Evolutionary conservation across 768 basidiomycete species (phyloP).

Genomic region (Amyloporia xantha): DNA sequence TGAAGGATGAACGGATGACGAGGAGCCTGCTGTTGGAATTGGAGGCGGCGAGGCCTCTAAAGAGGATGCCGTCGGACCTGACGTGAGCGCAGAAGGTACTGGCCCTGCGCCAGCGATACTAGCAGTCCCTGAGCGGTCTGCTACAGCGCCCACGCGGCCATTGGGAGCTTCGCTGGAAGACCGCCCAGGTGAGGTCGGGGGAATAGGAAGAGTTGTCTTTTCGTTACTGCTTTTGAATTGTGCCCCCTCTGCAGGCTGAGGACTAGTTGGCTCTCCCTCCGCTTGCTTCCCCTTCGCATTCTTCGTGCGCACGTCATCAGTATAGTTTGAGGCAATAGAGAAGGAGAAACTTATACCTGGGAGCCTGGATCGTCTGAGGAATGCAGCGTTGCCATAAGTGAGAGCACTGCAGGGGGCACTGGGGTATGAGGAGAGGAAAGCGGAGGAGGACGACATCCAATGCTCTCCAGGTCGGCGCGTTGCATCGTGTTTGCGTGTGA

Average conservation of each 20-base stretch:
- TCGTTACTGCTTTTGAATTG: conserved; percentile 10
- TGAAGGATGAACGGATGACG: conserved; percentile 22
- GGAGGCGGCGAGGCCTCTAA: neutral
- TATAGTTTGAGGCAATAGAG: neutral
- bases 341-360: conserved; percentile 7
- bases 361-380: conserved; percentile 12
- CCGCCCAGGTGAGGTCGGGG: neutral
- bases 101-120: conserved; percentile 18
- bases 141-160: conserved; percentile 13
- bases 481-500: conserved; percentile 23
- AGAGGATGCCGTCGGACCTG: neutral
- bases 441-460: conserved; percentile 19
- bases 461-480: conserved; percentile 20
- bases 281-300: conserved; percentile 21
- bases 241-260: conserved; percentile 20
- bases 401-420: conserved; percentile 18
- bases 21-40: neutral
- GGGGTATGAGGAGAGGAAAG: conserved; percentile 23
- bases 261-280: conserved; percentile 17
- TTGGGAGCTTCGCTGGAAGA: conserved; percentile 5
- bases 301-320: conserved; percentile 6
- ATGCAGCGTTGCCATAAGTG: conserved; percentile 21
- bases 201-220: conserved; percentile 8
- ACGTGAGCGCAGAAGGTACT: conserved; percentile 18
- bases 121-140: conserved; percentile 6